Percentiles rank a stretch among this genome's conserved stretches.
These are phyloP conservation scores for Cercospora zeina DNA, from an alignment of 2,329 filamentous ascomycete species.

Conservation along the genomic window DNA sequence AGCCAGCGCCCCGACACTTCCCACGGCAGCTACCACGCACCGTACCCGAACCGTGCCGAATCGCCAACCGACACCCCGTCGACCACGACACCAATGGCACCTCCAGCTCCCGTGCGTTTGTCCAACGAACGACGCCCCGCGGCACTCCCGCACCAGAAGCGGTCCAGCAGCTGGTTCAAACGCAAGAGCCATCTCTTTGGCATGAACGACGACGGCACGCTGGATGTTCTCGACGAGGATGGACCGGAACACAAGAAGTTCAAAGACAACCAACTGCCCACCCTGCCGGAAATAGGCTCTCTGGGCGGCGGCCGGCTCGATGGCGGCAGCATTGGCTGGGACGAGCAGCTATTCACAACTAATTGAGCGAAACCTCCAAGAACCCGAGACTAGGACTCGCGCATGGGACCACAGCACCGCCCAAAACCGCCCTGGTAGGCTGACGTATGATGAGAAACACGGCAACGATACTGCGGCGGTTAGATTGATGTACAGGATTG, in stretches of 20 bases:
- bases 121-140: slow-evolving; percentile 17
- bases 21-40: slow-evolving; percentile 24
- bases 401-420: neutral
- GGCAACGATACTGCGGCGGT: neutral
- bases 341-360: slow-evolving; percentile 35
- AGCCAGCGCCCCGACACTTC: slow-evolving; percentile 27
- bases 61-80: slow-evolving; percentile 32
- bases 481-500: neutral
- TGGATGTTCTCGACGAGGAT: slow-evolving; percentile 35
- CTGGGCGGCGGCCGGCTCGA: slow-evolving; percentile 31
- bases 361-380: neutral
- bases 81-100: slow-evolving; percentile 25
- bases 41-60: slow-evolving; percentile 20
- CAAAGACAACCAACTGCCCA: slow-evolving; percentile 31
- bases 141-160: slow-evolving; percentile 31
- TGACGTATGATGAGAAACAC: slow-evolving; percentile 8
- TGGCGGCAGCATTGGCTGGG: slow-evolving; percentile 38
- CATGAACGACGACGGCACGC: slow-evolving; percentile 30
- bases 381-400: neutral
- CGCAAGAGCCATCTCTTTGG: slow-evolving; percentile 40
- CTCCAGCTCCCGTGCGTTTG: slow-evolving; percentile 21
- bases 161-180: slow-evolving; percentile 42
- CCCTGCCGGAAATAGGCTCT: slow-evolving; percentile 36
- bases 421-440: neutral
- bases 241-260: slow-evolving; percentile 33